phyloP scores from a whole-genome alignment of 176 grass and related monocot genomes.

The Paspalum notatum region DNA sequence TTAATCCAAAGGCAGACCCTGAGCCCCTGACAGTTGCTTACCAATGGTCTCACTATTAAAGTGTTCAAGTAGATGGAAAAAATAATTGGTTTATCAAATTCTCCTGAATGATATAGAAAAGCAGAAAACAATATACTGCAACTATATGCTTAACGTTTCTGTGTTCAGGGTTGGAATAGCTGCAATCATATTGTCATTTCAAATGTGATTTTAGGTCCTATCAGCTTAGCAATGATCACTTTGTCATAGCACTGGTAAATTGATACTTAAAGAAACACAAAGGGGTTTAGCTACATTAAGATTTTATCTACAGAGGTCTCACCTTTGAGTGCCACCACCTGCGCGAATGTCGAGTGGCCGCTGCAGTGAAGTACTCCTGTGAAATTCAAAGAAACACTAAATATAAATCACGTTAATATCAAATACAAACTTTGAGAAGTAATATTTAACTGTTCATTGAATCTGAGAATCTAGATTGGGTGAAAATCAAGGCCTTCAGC shows the following conservation, averaged over 20 bases:
- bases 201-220: slow-evolving; percentile 19
- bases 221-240: not conserved
- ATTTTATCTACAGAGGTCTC: too few species aligned
- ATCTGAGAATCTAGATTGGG: not conserved
- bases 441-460: not conserved
- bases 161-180: not conserved
- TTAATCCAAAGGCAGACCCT: too few species aligned
- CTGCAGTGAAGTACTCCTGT: too few species aligned
- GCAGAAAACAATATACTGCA: not conserved
- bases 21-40: too few species aligned
- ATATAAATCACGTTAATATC: too few species aligned
- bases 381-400: too few species aligned
- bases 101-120: not conserved
- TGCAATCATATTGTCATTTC: not conserved
- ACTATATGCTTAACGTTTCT: too few species aligned
- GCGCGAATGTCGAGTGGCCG: too few species aligned
- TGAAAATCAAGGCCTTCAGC: not conserved
- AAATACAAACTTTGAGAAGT: too few species aligned
- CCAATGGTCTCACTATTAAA: not conserved
- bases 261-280: not conserved
- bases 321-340: too few species aligned
- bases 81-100: too few species aligned
- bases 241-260: not conserved
- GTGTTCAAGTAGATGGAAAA: not conserved
- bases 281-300: not conserved